phyloP scores from a whole-genome alignment of 768 basidiomycete species.

The Pleurotus eryngii region DNA sequence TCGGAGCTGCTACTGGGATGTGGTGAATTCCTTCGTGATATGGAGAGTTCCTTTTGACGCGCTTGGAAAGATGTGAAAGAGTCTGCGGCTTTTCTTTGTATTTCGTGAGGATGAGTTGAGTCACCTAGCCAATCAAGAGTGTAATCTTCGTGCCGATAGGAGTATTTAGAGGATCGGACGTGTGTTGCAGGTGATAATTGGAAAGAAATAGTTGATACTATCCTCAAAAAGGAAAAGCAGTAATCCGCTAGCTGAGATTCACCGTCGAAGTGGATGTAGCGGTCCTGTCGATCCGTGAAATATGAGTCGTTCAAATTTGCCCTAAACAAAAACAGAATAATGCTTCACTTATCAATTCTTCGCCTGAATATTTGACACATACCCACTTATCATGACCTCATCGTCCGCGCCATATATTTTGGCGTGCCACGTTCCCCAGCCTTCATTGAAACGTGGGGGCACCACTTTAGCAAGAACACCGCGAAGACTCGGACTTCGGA shows the following conservation, averaged over 20 bases:
- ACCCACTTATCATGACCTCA: slow-evolving; percentile 93
- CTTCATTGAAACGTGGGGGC: slow-evolving; percentile 94
- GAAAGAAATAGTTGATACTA: slow-evolving; percentile 74
- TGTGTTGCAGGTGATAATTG: slow-evolving; percentile 30
- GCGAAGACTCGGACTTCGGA: slow-evolving; percentile 81
- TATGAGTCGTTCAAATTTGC: slow-evolving; percentile 93
- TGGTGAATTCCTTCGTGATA: neutral
- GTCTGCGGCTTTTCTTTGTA: slow-evolving; percentile 55
- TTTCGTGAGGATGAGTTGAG: slow-evolving; percentile 62
- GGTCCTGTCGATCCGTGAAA: slow-evolving; percentile 93
- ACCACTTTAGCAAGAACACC: slow-evolving; percentile 73
- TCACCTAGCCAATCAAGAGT: slow-evolving; percentile 65
- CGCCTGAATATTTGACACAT: slow-evolving; percentile 16
- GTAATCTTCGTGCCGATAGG: slow-evolving; percentile 40
- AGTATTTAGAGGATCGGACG: slow-evolving; percentile 12
- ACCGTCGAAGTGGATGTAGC: slow-evolving; percentile 73
- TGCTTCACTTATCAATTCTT: neutral
- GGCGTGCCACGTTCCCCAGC: slow-evolving; percentile 98
- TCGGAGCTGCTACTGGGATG: slow-evolving; percentile 17
- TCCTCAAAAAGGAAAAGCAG: slow-evolving; percentile 73
- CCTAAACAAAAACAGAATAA: slow-evolving; percentile 34
- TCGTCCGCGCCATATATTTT: slow-evolving; percentile 95
- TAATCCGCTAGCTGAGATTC: slow-evolving; percentile 74
- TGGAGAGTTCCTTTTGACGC: slow-evolving; percentile 18
- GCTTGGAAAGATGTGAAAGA: slow-evolving; percentile 62